Evolutionary conservation across 2,329 filamentous ascomycete species (phyloP).

Genomic region (Cladosporium cucumerinum): DNA sequence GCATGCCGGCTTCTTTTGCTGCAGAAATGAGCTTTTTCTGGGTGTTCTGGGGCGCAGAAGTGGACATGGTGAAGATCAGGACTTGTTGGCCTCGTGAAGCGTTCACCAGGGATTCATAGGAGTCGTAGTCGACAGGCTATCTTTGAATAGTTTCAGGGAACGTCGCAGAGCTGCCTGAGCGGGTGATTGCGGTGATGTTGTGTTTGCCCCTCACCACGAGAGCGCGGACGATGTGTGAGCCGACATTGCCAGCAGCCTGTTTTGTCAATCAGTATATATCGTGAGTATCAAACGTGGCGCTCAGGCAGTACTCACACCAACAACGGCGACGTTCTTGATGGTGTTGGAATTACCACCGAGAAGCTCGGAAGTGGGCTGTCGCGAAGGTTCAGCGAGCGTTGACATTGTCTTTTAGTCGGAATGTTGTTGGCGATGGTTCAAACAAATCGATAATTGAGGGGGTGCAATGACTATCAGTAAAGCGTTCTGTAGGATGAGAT

Average conservation of each 20-base stretch:
- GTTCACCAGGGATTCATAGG: slow-evolving; percentile 23
- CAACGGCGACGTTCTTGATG: slow-evolving; percentile 4
- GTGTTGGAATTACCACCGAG: not conserved
- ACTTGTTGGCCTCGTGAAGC: slow-evolving; percentile 33
- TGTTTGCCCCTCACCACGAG: slow-evolving; percentile 33
- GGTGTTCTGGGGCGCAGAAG: slow-evolving; percentile 20
- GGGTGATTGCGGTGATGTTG: slow-evolving; percentile 39
- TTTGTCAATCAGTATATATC: not conserved
- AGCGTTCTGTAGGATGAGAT: not conserved
- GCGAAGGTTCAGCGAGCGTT: not conserved
- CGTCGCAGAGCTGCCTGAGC: slow-evolving; percentile 40
- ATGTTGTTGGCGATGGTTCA: not conserved
- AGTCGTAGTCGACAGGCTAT: slow-evolving; percentile 27
- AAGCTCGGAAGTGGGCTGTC: not conserved
- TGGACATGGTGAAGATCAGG: slow-evolving; percentile 33
- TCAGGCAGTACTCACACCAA: not conserved
- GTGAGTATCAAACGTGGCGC: not conserved
- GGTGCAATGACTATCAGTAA: not conserved
- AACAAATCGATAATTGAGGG: not conserved
- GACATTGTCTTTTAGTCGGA: not conserved
- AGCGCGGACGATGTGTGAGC: slow-evolving; percentile 33
- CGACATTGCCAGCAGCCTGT: slow-evolving; percentile 26
- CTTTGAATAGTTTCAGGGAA: slow-evolving; percentile 22
- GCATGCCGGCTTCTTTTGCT: slow-evolving; percentile 29
- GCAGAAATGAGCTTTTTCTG: slow-evolving; percentile 28